Evolutionary conservation across 148 eudicot genomes (phyloP), one percentile per base, ranked within the genome.

Genomic region (Tetragonia tetragonoides): DNA sequence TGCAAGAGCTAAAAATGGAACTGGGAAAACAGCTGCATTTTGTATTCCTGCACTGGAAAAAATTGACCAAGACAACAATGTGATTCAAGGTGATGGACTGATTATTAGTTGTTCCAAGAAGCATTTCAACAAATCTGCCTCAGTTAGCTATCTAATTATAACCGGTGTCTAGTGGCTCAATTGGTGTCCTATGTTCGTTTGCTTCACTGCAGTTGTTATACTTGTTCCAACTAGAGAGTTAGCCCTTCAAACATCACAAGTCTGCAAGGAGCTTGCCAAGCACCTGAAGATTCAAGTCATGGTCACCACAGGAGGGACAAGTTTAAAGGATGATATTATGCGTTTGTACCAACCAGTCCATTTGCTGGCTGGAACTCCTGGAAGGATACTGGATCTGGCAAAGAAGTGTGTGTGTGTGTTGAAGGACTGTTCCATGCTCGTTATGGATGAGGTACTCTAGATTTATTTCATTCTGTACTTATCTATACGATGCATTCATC

Each of bases 171-270:
- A 75, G 78, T 76, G 66, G 62, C 78, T 73, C 65, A 82, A 80
- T 53, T 23, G 38, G 62, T 53, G 72, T 44, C 39, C 24, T 49
- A 37, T 70, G 44, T 70, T 77, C 65, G 47, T 69, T 56, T 68
- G 47, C 74, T 80, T 41, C 51, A 21, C 40, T 85, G 87, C 96
- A 93, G 98, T 86, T 83, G 88, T 90, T 82, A 93, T 91, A 83
- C 92, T 93, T 77, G 98, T 93, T 69, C 98, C 96, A 42, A 93
- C 98, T 28, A 82, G 98, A 85, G 98, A 93, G 70, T 87, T 93
- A 83, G 98, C 98, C 78, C 91, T 93, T 75, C 98, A 91, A 82
- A 93, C 98, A 41, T 90, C 98, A 79, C 98, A 93, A 84, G 98
- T 93, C 37, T 93, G 97, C 81, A 93, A 93, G 82, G 98, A 93